Evolutionary conservation across 495 filamentous ascomycete species (phyloP), one percentile per base, ranked within the genome.

Genomic region (Amniculicola lignicola): DNA sequence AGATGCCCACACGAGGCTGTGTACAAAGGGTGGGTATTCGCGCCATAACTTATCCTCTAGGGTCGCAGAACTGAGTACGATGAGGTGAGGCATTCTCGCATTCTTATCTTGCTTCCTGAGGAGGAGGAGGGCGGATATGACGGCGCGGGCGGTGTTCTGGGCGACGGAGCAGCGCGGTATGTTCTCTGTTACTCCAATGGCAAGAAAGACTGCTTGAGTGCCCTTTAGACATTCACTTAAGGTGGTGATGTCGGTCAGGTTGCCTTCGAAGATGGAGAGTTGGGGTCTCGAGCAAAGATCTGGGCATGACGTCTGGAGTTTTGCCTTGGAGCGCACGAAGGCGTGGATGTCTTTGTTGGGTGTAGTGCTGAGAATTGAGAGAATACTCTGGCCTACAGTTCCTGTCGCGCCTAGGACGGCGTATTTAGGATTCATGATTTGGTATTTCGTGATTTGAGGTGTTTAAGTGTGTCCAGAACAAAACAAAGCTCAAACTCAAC

Each of bases 251-350:
- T 72, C 63, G 15, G 63, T 33, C 18, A 70, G 45, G 22, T 43
- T 62, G 42, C 69, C 68, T 47, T 71, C 69, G 40, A 72, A 62
- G 27, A 62, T 48, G 4, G 51, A 15, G 16, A 56, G 54, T 14
- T 40, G 59, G 14, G 45, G 28, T 23, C 31, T 57, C 12, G 19
- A 16, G 7, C 0, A 19, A 10, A 57, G 19, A 12, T 48, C 29
- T 16, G 51, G 58, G 6, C 47, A 11, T 6, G 5, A 31, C n/a
- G 11, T 6, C 3, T 18, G 7, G 4, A 51, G 33, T 22, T 51
- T 51, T 18, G 14, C 6, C 27, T 38, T 24, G 22, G 37, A 38
- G 29, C 47, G 47, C 14, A 29, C 37, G 24, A 27, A 53, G 37
- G 50, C 39, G n/a, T 44, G 5, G 38, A 53, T 28, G 15, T 44